Percentiles rank a stretch among this genome's conserved stretches.
Evolutionary conservation across 345 rosid genomes (phyloP).

Genomic region (Reutealis trisperma): DNA sequence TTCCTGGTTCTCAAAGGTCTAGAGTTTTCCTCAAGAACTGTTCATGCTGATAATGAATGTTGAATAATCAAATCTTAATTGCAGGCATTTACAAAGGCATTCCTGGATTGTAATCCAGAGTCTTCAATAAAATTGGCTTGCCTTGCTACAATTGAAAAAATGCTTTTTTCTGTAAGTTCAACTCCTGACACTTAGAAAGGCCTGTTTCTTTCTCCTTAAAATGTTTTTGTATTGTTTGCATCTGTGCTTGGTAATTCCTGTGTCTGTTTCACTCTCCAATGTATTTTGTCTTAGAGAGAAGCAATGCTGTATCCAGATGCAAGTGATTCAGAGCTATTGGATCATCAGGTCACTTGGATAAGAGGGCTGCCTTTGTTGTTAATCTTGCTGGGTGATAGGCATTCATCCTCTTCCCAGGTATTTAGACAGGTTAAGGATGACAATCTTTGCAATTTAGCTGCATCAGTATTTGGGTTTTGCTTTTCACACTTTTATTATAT

Average conservation of each 20-base stretch:
- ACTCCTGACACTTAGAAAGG: not conserved
- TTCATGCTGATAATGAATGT: conserved; percentile 5
- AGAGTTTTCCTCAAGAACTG: conserved; percentile 1
- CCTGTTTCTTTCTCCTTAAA: not conserved
- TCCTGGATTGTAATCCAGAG: conserved; percentile 59
- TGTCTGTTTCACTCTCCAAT: not conserved
- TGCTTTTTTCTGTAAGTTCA: conserved; percentile 73
- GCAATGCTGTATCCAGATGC: conserved; percentile 36
- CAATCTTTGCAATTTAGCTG: conserved; percentile 4
- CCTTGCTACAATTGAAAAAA: conserved; percentile 55
- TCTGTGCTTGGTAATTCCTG: not conserved
- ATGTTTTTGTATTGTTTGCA: not conserved
- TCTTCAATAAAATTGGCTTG: conserved; percentile 67
- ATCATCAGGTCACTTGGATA: conserved; percentile 64
- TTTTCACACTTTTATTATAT: not conserved
- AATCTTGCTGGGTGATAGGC: conserved; percentile 55
- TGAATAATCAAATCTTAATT: conserved; percentile 22
- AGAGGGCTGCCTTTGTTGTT: conserved; percentile 70
- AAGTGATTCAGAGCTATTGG: conserved; percentile 45
- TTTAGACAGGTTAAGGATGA: conserved; percentile 7
- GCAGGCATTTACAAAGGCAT: conserved; percentile 82
- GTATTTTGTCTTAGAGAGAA: conserved; percentile 40
- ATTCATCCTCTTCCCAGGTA: conserved; percentile 66
- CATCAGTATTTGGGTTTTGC: not conserved
- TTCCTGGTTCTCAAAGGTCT: conserved; percentile 5